Evolutionary conservation across 805 yeast genomes (phyloP).

Genomic region (Hanseniaspora clermontiae): DNA sequence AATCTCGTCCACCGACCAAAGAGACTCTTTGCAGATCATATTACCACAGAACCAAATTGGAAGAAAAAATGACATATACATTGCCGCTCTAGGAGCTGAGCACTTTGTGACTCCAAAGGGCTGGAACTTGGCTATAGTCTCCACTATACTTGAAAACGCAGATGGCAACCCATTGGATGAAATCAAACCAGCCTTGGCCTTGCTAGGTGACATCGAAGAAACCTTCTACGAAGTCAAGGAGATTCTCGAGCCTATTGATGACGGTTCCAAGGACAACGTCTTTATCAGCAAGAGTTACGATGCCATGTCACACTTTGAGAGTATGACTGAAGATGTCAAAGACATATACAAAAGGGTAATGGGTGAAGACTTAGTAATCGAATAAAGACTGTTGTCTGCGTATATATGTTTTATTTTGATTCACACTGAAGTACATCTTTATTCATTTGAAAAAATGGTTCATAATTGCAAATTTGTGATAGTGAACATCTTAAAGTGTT

Average conservation of each 20-base stretch:
- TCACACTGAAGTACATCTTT: too few species aligned
- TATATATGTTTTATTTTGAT: not conserved
- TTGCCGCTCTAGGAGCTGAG: constrained; percentile 77
- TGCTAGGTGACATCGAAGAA: constrained; percentile 67
- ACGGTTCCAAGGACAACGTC: constrained; percentile 68
- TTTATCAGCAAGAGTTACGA: constrained; percentile 84
- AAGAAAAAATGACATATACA: constrained; percentile 85
- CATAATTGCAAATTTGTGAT: too few species aligned
- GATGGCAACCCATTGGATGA: constrained; percentile 64
- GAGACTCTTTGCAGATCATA: constrained; percentile 84
- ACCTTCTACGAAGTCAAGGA: constrained; percentile 91
- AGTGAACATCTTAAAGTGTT: too few species aligned
- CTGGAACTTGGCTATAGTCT: constrained; percentile 81
- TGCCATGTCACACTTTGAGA: constrained; percentile 88
- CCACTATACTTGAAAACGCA: constrained; percentile 88
- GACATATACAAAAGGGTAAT: constrained; percentile 84
- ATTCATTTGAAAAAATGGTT: too few species aligned
- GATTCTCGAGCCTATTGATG: constrained; percentile 70
- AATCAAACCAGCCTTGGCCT: constrained; percentile 83
- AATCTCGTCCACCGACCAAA: constrained; percentile 63
- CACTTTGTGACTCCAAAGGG: constrained; percentile 87
- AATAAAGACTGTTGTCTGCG: constrained; percentile 30
- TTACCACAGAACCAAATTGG: constrained; percentile 93
- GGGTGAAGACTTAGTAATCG: constrained; percentile 77
- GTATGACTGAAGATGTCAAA: constrained; percentile 92